Percentiles rank a stretch among this genome's conserved stretches.
phyloP scores from a whole-genome alignment of 2,329 filamentous ascomycete species.

The Gyromitra esculenta region DNA sequence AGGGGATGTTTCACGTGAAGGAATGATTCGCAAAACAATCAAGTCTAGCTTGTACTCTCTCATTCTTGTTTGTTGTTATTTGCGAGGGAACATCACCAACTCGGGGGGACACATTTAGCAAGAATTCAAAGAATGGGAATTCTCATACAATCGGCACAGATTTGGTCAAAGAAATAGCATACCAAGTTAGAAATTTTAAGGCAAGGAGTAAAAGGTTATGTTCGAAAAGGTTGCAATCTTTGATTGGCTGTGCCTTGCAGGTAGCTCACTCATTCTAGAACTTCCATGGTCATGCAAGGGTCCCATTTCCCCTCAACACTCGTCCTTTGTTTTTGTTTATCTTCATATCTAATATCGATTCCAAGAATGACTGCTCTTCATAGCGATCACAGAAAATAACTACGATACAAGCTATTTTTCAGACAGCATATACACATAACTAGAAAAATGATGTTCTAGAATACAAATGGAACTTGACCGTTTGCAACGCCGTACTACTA shows the following conservation, averaged over 20 bases:
- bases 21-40: conserved; percentile 5
- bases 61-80: conserved; percentile 7
- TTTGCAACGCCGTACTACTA: not conserved
- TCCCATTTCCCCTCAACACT: not conserved
- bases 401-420: not conserved
- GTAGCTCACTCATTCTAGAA: not conserved
- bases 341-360: not conserved
- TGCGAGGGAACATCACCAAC: not conserved
- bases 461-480: too few species aligned
- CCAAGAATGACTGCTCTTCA: not conserved
- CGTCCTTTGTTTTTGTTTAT: not conserved
- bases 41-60: conserved; percentile 14
- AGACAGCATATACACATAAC: not conserved
- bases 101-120: not conserved
- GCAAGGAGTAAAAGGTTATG: conserved; percentile 16
- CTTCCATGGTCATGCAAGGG: conserved; percentile 21
- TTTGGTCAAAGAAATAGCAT: not conserved
- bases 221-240: too few species aligned
- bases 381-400: not conserved
- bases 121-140: conserved; percentile 19
- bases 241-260: conserved; percentile 32
- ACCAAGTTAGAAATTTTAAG: not conserved
- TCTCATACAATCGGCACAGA: not conserved
- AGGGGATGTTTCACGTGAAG: conserved; percentile 9
- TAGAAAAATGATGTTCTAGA: not conserved